Conservation (phyloP, 2,329 filamentous ascomycete species). For the Aspergillus sp. region DNA sequence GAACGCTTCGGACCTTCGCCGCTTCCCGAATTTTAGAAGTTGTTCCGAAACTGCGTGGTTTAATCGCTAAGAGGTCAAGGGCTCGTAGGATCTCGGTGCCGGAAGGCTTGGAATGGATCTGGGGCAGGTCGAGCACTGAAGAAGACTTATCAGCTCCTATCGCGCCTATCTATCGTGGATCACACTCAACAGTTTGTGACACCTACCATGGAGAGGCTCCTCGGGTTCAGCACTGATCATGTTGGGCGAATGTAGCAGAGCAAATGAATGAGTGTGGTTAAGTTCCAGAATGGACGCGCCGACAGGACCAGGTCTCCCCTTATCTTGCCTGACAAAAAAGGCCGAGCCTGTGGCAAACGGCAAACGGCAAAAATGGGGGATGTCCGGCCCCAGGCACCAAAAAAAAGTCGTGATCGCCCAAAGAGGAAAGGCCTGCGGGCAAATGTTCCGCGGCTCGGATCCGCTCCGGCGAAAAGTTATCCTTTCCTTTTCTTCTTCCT, state of each 20-base stretch:
- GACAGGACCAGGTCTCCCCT: neutral
- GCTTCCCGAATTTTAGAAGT: constrained; percentile 25
- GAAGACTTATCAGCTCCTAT: constrained; percentile 34
- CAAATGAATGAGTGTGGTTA: neutral
- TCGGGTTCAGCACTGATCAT: constrained; percentile 37
- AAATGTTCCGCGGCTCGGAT: constrained; percentile 27
- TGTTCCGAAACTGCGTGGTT: constrained; percentile 54
- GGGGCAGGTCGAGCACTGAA: constrained; percentile 74
- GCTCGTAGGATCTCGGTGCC: constrained; percentile 62
- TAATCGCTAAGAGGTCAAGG: constrained; percentile 65
- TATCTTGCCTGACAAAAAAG: constrained; percentile 8
- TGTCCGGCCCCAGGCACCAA: constrained; percentile 13
- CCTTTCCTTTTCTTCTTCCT: neutral
- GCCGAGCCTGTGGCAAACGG: constrained; percentile 14
- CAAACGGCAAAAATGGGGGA: constrained; percentile 10
- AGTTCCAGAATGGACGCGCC: neutral
- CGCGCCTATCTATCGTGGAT: constrained; percentile 19
- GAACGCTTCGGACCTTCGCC: constrained; percentile 32
- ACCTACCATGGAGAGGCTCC: constrained; percentile 41
- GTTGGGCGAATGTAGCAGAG: constrained; percentile 7
- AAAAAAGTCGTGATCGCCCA: constrained; percentile 31
- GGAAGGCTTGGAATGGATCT: constrained; percentile 74
- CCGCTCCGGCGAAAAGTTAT: constrained; percentile 14
- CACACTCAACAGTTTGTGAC: constrained; percentile 9
- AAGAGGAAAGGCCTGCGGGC: constrained; percentile 31